Base-by-base conservation (phyloP, 2,329 filamentous ascomycete genomes). In the Didymella glomerata region DNA sequence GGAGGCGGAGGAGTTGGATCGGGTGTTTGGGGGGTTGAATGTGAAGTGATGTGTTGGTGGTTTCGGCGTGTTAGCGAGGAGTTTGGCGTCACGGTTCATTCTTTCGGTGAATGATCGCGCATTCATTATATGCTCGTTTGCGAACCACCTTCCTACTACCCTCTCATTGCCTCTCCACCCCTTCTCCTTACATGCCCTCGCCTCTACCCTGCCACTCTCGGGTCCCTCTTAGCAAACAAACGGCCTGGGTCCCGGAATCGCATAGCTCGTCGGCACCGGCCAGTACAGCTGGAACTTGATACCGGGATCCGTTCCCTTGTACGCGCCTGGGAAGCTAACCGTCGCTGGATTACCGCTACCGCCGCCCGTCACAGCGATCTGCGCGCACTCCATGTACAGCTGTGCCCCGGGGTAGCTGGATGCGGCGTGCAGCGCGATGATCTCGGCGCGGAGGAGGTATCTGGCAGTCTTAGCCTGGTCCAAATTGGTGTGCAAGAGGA, bases 11-110 rank as follows among this genome's bases (percentile, higher is more conserved):
- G 77, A 85, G 88, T 48, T 79, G 56, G 77, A 79, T 65, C 65
- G 77, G 56, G 88, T 93, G 9, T 93, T 96, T 82, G 85, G 86
- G 42, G 88, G 88, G 0, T 72, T 96, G 63, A 59, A 40, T 41
- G 36, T 60, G 2, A 57, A 52, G 38, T 57, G 54, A 57, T 14
- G 16, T 11, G 25, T 3, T 13, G 24, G 20, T 24, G 25, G 16
- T 22, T 14, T 20, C 16, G n/a, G 3, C 30, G 16, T 4, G 7
- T 40, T 40, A 55, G 57, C 50, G 57, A 51, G 57, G 50, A 55
- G 57, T 50, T 25, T 24, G 56, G 56, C 22, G 56, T 54, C 20
- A 45, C 18, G 16, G 7, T 14, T 16, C 13, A 22, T 25, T 8
- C 4, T n/a, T 8, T 10, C 3, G 16, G 18, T 24, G 3, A 2